phyloP scores from a whole-genome alignment of 2,329 filamentous ascomycete genomes.

The Botrytis byssoidea region DNA sequence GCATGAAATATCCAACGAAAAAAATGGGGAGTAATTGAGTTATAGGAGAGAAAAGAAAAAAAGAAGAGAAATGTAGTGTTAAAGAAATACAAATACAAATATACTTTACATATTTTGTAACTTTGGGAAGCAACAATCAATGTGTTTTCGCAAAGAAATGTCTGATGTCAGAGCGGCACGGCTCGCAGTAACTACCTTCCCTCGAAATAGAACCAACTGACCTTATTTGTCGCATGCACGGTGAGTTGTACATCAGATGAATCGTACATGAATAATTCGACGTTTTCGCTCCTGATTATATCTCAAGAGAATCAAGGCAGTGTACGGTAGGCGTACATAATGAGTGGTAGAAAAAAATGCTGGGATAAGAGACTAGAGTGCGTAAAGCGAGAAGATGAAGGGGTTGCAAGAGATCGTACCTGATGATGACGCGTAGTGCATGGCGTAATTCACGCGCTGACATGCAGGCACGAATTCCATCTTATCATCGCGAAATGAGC shows the following conservation, averaged over 20 bases:
- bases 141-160: neutral
- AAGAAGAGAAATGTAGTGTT: neutral
- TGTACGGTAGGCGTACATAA: neutral
- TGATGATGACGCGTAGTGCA: constrained; percentile 2
- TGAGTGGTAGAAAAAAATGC: neutral
- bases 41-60: neutral
- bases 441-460: constrained; percentile 5
- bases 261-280: neutral
- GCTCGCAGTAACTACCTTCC: neutral
- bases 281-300: neutral
- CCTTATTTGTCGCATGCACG: neutral
- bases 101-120: neutral
- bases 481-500: neutral
- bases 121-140: neutral
- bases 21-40: neutral
- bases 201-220: neutral
- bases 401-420: neutral
- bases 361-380: neutral
- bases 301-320: neutral
- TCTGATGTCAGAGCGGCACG: constrained; percentile 5
- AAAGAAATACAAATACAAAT: neutral
- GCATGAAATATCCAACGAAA: neutral
- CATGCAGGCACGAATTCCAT: neutral
- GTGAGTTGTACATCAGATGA: neutral
- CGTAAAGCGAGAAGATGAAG: neutral